These are phyloP conservation scores for Scenedesmus sp. DNA, from an alignment of 163 green algal genomes.

Conservation along the genomic window DNA sequence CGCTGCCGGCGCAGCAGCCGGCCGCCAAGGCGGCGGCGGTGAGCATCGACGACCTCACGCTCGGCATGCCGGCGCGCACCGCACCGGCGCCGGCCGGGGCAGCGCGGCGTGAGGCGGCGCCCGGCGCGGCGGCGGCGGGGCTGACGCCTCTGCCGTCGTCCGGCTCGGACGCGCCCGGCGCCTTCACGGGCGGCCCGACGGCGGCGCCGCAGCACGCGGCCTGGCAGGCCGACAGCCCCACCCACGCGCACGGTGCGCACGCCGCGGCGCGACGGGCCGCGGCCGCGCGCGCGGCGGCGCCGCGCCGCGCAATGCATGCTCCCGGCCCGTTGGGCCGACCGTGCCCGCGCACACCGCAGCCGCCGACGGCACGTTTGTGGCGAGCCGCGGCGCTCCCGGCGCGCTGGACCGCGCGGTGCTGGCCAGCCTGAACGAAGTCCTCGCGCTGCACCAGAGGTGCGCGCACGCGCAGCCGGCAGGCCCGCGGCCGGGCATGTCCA, in stretches of 20 bases:
- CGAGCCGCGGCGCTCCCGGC: background rate
- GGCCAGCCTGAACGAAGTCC: slow-evolving; percentile 19
- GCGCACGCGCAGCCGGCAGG: background rate
- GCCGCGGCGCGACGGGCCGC: background rate
- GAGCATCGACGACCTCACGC: background rate
- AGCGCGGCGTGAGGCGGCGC: background rate
- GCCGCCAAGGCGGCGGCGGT: background rate
- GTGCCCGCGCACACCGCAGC: background rate
- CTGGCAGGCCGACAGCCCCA: slow-evolving; percentile 29
- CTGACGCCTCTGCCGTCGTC: background rate
- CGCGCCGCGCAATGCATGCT: background rate
- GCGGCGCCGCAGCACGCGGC: slow-evolving; percentile 12
- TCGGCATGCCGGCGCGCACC: background rate
- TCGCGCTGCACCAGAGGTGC: slow-evolving; percentile 9
- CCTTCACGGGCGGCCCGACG: slow-evolving; percentile 18
- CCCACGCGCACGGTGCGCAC: background rate
- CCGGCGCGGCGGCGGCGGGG: background rate
- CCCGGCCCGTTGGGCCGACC: background rate
- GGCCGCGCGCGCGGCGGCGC: background rate
- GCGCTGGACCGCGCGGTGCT: slow-evolving; percentile 3
- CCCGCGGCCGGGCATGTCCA: no score
- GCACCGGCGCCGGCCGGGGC: background rate
- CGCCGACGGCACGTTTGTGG: slow-evolving; percentile 7
- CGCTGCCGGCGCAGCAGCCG: no score
- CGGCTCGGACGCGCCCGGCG: background rate